These are phyloP conservation scores for Penicillium sp. DNA, from an alignment of 2,329 filamentous ascomycete genomes.

Conservation along the genomic window DNA sequence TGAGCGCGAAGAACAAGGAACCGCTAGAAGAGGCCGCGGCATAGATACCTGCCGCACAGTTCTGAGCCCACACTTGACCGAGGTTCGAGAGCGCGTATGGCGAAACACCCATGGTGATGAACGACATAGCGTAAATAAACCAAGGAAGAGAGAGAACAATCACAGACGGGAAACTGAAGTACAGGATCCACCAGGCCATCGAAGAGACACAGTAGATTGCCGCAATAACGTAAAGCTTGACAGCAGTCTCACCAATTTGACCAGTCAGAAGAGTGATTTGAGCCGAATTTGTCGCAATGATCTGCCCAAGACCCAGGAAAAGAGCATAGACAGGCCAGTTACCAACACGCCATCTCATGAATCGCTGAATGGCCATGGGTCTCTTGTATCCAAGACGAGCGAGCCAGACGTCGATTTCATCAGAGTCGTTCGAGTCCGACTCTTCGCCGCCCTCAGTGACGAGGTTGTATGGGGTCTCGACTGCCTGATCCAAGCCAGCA, in stretches of 20 bases:
- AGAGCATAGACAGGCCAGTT: slow-evolving; percentile 66
- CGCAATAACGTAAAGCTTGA: slow-evolving; percentile 62
- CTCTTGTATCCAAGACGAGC: slow-evolving; percentile 52
- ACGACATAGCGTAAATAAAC: slow-evolving; percentile 63
- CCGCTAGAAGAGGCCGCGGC: slow-evolving; percentile 63
- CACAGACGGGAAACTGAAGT: slow-evolving; percentile 58
- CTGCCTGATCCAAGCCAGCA: slow-evolving; percentile 39
- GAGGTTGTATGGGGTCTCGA: slow-evolving; percentile 35
- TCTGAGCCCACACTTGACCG: slow-evolving; percentile 58
- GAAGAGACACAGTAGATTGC: slow-evolving; percentile 61
- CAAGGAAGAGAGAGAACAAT: slow-evolving; percentile 62
- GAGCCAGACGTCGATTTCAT: slow-evolving; percentile 35
- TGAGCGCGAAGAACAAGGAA: slow-evolving; percentile 67
- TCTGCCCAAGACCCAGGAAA: slow-evolving; percentile 62
- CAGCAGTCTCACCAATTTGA: slow-evolving; percentile 60
- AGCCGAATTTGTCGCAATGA: slow-evolving; percentile 66
- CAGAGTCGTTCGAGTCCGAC: slow-evolving; percentile 39
- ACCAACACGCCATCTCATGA: slow-evolving; percentile 57
- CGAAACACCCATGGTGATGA: slow-evolving; percentile 62
- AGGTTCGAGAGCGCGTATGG: slow-evolving; percentile 49
- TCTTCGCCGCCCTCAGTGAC: slow-evolving; percentile 22
- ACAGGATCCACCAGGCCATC: slow-evolving; percentile 63
- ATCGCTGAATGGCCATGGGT: slow-evolving; percentile 56
- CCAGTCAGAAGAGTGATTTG: slow-evolving; percentile 67
- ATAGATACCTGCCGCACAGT: slow-evolving; percentile 63